These are phyloP conservation scores for Calonectria fujianensis DNA, from an alignment of 2,329 filamentous ascomycete species.

Conservation along the genomic window DNA sequence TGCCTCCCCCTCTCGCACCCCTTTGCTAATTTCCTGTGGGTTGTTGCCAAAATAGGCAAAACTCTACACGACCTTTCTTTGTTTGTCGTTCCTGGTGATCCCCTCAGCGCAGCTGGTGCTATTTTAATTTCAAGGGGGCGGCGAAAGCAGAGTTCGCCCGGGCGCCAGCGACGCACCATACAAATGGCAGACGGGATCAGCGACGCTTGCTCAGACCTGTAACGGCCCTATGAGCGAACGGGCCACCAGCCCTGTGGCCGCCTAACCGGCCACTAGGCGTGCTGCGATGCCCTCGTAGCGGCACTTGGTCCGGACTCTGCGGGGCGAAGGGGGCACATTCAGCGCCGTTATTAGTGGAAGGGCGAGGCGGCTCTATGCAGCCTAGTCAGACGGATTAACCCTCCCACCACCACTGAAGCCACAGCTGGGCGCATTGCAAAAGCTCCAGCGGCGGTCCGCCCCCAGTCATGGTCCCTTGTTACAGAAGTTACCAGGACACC, in stretches of 20 bases:
- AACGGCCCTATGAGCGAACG: constrained; percentile 24
- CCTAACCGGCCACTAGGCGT: neutral
- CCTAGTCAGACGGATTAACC: constrained; percentile 6
- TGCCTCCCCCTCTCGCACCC: constrained; percentile 10
- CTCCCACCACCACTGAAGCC: constrained; percentile 16
- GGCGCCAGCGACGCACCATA: constrained; percentile 9
- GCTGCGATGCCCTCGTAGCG: constrained; percentile 2
- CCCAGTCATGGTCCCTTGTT: constrained; percentile 14
- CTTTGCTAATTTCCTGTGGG: constrained; percentile 9
- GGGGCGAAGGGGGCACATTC: constrained; percentile 17
- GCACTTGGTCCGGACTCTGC: constrained; percentile 3
- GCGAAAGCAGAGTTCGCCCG: constrained; percentile 15
- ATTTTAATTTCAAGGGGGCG: constrained; percentile 28
- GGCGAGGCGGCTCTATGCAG: constrained; percentile 21
- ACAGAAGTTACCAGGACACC: constrained; percentile 16
- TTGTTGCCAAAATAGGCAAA: constrained; percentile 13
- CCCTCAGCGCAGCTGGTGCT: constrained; percentile 11
- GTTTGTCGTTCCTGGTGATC: constrained; percentile 13
- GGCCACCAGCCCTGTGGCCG: constrained; percentile 24
- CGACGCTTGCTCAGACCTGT: constrained; percentile 14
- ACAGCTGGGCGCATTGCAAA: constrained; percentile 19
- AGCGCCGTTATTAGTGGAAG: constrained; percentile 25
- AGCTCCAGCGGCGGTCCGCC: constrained; percentile 11
- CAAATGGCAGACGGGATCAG: constrained; percentile 21
- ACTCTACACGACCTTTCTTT: neutral